Conservation (phyloP, 2,329 filamentous ascomycete species). For the Penicillium olsonii region DNA sequence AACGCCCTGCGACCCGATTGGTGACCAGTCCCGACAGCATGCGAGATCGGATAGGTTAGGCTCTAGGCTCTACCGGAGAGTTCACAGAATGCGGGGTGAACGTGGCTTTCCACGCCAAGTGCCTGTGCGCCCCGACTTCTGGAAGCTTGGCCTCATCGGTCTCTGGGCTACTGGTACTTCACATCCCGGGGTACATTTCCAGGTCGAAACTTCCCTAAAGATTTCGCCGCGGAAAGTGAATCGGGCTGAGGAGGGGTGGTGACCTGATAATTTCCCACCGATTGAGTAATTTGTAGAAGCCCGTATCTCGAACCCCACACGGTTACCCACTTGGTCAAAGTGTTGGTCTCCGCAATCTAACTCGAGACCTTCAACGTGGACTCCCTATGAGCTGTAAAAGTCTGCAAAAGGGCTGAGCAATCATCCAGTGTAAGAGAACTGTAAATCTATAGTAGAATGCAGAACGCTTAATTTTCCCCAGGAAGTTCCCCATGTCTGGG, state of each 20-base stretch:
- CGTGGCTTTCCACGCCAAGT: not conserved
- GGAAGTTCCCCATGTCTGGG: too few relatives aligned
- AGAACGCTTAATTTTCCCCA: too few relatives aligned
- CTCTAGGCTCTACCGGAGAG: not conserved
- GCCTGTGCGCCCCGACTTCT: not conserved
- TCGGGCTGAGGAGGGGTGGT: not conserved
- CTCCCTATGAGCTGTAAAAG: too few relatives aligned
- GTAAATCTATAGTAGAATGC: too few relatives aligned
- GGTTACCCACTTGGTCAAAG: not conserved
- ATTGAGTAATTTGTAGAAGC: not conserved
- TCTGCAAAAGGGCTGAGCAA: too few relatives aligned
- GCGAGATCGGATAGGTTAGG: not conserved
- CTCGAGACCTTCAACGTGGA: too few relatives aligned
- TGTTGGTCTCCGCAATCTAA: not conserved
- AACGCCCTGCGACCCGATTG: not conserved
- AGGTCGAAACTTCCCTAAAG: not conserved
- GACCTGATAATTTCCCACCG: not conserved
- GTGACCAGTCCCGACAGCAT: not conserved
- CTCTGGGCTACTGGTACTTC: too few relatives aligned
- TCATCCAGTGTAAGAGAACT: too few relatives aligned
- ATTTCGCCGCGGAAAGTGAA: not conserved
- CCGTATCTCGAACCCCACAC: not conserved
- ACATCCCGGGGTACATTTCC: too few relatives aligned
- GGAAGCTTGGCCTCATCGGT: slow-evolving; percentile 6
- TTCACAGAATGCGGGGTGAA: not conserved